Evolutionary conservation across 2,329 filamentous ascomycete genomes (phyloP), one percentile per base, ranked within the genome.

Genomic region (Alternaria brassicicola): DNA sequence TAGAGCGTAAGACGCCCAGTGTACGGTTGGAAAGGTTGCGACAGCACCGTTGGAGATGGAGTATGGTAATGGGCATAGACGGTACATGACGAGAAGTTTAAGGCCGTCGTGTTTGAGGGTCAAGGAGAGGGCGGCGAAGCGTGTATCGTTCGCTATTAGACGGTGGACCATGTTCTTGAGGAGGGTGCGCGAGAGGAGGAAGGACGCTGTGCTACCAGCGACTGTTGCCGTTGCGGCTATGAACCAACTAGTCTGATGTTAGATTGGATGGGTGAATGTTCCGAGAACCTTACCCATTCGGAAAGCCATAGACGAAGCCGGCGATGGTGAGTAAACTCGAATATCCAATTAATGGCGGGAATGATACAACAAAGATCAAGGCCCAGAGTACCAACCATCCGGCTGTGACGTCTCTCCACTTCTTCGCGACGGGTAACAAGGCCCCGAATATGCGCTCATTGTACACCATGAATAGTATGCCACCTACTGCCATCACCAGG

Each of bases 41-140:
- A 99, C 86, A 60, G 96, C 96, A 49, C 93, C 95, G 74, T 99
- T 99, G 73, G 91, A 93, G 66, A 98, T 82, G 51, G 91, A 95
- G 76, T 96, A 99, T 13, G 95, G 95, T 59, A 99, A 76, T 2
- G 95, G 95, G 71, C 94, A 98, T 64, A 98, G 85, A 28, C 95
- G 87, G 68, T 99, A 95, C 85, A 95, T 96, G 62, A 92, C 89
- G 43, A 99, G 84, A 52, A 98, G 88, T 70, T 92, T 90, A 50
- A 99, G 78, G 1, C 95, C 95, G 71, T 99, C 95, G 71, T 91
- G 89, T 64, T 96, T 92, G 61, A 99, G 82, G 7, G 95, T 95
- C 69, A 97, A 85, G 21, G 91, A 87, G 25, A 99, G 84, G 4
- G 95, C 95, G 9, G 95, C 87, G 76, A 99, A 99, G 51, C 93